Conservation (phyloP, 805 yeast genomes). For the Schizosaccharomyces pombe region DNA sequence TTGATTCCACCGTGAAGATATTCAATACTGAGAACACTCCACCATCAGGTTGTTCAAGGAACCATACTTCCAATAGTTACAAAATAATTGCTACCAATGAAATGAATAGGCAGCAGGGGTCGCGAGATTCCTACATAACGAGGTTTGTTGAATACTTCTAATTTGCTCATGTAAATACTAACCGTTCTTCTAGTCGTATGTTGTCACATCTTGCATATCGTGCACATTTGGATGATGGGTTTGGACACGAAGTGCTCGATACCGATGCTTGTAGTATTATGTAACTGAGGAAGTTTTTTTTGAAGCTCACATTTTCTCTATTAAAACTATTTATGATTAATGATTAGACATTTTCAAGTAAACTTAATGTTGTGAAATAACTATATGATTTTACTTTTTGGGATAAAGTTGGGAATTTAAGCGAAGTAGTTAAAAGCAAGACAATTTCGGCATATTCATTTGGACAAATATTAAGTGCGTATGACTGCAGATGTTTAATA, state of each 20-base stretch:
- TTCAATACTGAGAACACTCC: conserved; percentile 7
- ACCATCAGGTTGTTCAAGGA: not conserved
- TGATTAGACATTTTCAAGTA: no score
- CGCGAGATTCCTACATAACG: not conserved
- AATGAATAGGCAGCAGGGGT: not conserved
- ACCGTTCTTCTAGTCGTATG: not conserved
- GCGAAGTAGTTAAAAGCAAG: not conserved
- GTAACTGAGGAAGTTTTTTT: not conserved
- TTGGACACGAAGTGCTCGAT: not conserved
- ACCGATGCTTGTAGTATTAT: not conserved
- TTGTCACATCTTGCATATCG: not conserved
- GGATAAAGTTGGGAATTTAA: not conserved
- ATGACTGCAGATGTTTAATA: no score
- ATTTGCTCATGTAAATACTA: not conserved
- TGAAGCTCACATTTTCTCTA: not conserved
- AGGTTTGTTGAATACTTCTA: not conserved
- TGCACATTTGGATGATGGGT: not conserved
- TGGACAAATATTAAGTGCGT: no score
- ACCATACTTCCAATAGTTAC: conserved; percentile 4
- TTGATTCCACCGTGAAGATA: conserved; percentile 9
- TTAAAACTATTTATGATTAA: no score
- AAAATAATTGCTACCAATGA: conserved; percentile 7
- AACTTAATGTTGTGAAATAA: no score
- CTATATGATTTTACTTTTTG: not conserved
- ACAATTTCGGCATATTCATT: no score